These are phyloP conservation scores for Candida ulmi DNA, from an alignment of 805 yeast genomes.

Conservation along the genomic window DNA sequence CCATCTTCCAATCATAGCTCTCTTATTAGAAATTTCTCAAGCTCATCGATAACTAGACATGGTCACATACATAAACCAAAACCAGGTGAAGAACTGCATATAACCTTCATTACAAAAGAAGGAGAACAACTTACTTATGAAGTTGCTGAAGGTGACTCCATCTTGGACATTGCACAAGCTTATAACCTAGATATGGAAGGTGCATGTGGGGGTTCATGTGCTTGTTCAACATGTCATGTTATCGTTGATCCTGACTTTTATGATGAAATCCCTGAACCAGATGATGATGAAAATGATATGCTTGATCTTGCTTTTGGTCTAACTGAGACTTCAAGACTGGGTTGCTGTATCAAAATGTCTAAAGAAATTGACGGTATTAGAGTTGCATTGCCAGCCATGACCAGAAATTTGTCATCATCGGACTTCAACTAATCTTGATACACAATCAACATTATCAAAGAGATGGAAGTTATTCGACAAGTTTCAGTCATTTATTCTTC, in stretches of 20 bases:
- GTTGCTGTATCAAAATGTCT: conserved; percentile 88
- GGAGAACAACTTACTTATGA: conserved; percentile 79
- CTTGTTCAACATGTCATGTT: conserved; percentile 96
- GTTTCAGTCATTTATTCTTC: no score
- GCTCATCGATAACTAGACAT: conserved; percentile 35
- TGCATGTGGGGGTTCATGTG: conserved; percentile 99
- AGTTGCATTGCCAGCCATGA: conserved; percentile 96
- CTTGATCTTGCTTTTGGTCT: conserved; percentile 94
- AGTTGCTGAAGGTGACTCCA: conserved; percentile 87
- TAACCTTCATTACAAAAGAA: conserved; percentile 89
- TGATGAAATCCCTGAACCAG: conserved; percentile 89
- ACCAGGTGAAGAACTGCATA: conserved; percentile 84
- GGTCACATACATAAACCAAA: conserved; percentile 89
- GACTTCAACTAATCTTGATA: conserved; percentile 72
- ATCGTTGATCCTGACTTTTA: conserved; percentile 94
- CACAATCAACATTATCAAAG: no score
- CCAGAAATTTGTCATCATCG: conserved; percentile 78
- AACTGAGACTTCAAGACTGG: conserved; percentile 93
- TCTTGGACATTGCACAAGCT: conserved; percentile 93
- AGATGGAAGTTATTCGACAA: no score
- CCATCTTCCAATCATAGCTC: conserved; percentile 12
- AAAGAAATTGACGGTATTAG: conserved; percentile 90
- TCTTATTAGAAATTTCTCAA: conserved; percentile 25
- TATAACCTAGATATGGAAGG: conserved; percentile 93
- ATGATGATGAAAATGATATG: conserved; percentile 98